phyloP scores from a whole-genome alignment of 1,284 basidiomycete genomes.

The Marasmius fiardii region DNA sequence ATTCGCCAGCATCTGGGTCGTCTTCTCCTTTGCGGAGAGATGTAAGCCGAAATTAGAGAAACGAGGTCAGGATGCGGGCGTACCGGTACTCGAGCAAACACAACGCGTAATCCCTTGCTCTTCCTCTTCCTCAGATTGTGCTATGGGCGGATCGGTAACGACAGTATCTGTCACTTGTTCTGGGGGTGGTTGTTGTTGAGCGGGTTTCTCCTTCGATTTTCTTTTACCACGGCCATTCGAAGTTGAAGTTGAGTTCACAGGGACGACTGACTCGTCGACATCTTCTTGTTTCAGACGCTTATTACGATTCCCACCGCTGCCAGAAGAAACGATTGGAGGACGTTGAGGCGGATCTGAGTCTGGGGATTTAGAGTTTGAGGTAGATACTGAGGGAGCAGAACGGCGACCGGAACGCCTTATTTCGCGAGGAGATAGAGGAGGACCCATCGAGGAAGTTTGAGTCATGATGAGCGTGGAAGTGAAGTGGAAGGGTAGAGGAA shows the following conservation, averaged over 20 bases:
- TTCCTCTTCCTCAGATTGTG: constrained; percentile 49
- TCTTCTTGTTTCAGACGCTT: constrained; percentile 76
- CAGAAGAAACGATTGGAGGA: constrained; percentile 40
- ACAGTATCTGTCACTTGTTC: constrained; percentile 39
- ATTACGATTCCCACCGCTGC: constrained; percentile 34
- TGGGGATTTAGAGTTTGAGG: constrained; percentile 70
- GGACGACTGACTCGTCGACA: constrained; percentile 52
- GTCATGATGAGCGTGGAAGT: constrained; percentile 6
- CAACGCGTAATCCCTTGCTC: constrained; percentile 90
- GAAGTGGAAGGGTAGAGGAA: not conserved
- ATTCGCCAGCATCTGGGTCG: constrained; percentile 76
- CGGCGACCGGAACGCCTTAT: constrained; percentile 73
- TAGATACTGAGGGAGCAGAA: constrained; percentile 60
- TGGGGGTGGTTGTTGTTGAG: constrained; percentile 1
- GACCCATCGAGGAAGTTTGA: constrained; percentile 49
- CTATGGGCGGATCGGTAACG: constrained; percentile 27
- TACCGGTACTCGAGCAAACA: constrained; percentile 88
- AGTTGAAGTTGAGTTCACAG: constrained; percentile 31
- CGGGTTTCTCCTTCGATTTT: constrained; percentile 51
- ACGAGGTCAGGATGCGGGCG: constrained; percentile 26
- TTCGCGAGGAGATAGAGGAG: constrained; percentile 72
- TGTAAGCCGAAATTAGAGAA: constrained; percentile 17
- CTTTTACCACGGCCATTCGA: constrained; percentile 48
- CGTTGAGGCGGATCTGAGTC: constrained; percentile 57
- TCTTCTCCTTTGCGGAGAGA: constrained; percentile 56